Evolutionary conservation across 805 yeast genomes (phyloP).

Genomic region (Saturnispora besseyi): DNA sequence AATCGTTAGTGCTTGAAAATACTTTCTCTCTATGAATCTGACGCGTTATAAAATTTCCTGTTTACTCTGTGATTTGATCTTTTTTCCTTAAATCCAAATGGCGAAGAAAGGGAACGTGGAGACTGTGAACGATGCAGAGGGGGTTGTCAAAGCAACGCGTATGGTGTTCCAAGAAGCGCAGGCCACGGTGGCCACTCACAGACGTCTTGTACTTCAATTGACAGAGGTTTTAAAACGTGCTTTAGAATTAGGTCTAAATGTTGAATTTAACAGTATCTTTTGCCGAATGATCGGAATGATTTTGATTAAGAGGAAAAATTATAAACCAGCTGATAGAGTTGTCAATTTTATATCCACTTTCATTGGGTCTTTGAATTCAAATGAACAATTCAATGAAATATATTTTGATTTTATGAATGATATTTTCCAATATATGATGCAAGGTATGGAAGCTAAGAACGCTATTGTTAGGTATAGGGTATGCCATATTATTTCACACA

Average conservation of each 20-base stretch:
- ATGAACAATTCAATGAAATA: conserved; percentile 25
- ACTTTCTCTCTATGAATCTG: neutral
- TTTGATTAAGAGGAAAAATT: conserved; percentile 59
- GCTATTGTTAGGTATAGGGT: conserved; percentile 72
- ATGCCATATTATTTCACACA: conserved; percentile 62
- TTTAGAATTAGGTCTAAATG: conserved; percentile 40
- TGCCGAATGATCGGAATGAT: conserved; percentile 55
- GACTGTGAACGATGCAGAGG: conserved; percentile 11
- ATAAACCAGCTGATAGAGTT: conserved; percentile 64
- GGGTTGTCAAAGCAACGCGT: conserved; percentile 42
- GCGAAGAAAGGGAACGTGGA: neutral
- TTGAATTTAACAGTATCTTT: conserved; percentile 52
- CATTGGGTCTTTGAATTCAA: conserved; percentile 28
- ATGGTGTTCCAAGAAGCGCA: conserved; percentile 79
- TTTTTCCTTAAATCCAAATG: neutral
- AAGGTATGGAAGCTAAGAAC: conserved; percentile 72
- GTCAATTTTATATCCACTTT: conserved; percentile 58
- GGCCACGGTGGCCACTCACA: conserved; percentile 60
- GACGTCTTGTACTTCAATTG: conserved; percentile 59
- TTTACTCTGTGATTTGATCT: conserved; percentile 3
- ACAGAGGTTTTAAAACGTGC: conserved; percentile 52
- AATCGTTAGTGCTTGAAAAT: neutral
- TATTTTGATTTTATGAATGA: conserved; percentile 48
- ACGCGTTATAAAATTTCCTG: conserved; percentile 4
- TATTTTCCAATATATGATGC: conserved; percentile 56